phyloP scores from a whole-genome alignment of 2,329 filamentous ascomycete genomes.

The Zasmidium cellare region DNA sequence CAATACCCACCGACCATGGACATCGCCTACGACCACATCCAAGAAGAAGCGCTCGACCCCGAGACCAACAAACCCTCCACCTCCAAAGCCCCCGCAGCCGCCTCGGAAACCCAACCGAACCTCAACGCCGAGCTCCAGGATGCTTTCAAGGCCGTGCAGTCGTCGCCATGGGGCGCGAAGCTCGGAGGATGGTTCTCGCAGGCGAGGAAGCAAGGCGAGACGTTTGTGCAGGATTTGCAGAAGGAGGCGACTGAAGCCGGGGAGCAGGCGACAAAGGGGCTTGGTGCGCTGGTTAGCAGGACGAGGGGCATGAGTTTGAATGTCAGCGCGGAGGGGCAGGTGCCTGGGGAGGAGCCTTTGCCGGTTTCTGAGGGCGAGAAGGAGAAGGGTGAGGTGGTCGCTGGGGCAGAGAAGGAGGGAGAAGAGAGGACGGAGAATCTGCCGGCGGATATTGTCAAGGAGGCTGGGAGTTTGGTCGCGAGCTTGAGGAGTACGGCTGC shows the following conservation, averaged over 20 bases:
- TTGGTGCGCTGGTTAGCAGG: conserved; percentile 61
- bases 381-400: too few relatives aligned
- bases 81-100: conserved; percentile 19
- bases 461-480: conserved; percentile 68
- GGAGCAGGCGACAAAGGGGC: conserved; percentile 73
- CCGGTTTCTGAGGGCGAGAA: conserved; percentile 8
- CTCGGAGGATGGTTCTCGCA: conserved; percentile 87
- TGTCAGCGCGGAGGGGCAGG: conserved; percentile 12
- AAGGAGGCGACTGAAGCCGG: conserved; percentile 76
- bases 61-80: conserved; percentile 40
- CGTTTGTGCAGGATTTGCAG: conserved; percentile 77
- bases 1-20: conserved; percentile 65
- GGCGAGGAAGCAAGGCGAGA: conserved; percentile 89
- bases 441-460: conserved; percentile 53
- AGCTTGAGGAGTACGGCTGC: conserved; percentile 54
- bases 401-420: conserved; percentile 17
- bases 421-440: conserved; percentile 44
- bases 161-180: conserved; percentile 84
- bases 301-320: conserved; percentile 30
- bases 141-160: conserved; percentile 89
- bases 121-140: conserved; percentile 90
- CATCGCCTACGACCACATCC: conserved; percentile 94
- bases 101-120: conserved; percentile 38
- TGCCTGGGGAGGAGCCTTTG: conserved; percentile 33
- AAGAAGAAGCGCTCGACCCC: conserved; percentile 70